A percentile compares a stretch with the other conserved stretches of the same genome.
phyloP scores from a whole-genome alignment of 116 monocot genomes.

The Thalassia testudinum region DNA sequence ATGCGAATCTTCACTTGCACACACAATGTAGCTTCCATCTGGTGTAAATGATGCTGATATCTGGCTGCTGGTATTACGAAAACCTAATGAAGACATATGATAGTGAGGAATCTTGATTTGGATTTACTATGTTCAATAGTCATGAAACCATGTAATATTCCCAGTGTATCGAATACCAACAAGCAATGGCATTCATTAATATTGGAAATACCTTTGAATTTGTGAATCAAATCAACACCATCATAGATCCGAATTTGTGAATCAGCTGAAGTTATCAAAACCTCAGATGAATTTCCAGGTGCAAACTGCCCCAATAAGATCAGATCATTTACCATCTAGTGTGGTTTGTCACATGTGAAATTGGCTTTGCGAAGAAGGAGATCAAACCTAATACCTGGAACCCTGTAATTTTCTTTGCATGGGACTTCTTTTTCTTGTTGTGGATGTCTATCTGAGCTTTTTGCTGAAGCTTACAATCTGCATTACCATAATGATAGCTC shows the following conservation, averaged over 20 bases:
- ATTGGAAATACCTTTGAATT: slow-evolving; percentile 57
- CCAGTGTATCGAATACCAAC: no score
- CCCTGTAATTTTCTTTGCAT: slow-evolving; percentile 83
- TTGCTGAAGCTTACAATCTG: slow-evolving; percentile 68
- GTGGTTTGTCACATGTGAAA: no score
- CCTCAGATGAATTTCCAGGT: slow-evolving; percentile 65
- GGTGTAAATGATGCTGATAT: slow-evolving; percentile 67
- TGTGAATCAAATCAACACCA: slow-evolving; percentile 63
- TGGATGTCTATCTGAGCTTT: slow-evolving; percentile 51
- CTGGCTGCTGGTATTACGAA: slow-evolving; percentile 83
- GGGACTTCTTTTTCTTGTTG: slow-evolving; percentile 59
- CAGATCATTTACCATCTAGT: background rate
- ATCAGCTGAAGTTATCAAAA: slow-evolving; percentile 82
- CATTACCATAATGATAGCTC: no score
- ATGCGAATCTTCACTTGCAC: slow-evolving; percentile 93
- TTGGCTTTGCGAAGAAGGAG: no score
- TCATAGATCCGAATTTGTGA: slow-evolving; percentile 75
- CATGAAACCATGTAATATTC: no score
- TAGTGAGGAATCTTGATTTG: no score
- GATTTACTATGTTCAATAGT: no score
- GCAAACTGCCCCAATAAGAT: slow-evolving; percentile 49
- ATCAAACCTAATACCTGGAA: slow-evolving; percentile 53
- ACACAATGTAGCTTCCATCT: slow-evolving; percentile 57
- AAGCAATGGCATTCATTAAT: no score
- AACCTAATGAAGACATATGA: slow-evolving; percentile 52